Evolutionary conservation across 495 filamentous ascomycete genomes (phyloP).

Genomic region (Staphylotrichum longicolle): DNA sequence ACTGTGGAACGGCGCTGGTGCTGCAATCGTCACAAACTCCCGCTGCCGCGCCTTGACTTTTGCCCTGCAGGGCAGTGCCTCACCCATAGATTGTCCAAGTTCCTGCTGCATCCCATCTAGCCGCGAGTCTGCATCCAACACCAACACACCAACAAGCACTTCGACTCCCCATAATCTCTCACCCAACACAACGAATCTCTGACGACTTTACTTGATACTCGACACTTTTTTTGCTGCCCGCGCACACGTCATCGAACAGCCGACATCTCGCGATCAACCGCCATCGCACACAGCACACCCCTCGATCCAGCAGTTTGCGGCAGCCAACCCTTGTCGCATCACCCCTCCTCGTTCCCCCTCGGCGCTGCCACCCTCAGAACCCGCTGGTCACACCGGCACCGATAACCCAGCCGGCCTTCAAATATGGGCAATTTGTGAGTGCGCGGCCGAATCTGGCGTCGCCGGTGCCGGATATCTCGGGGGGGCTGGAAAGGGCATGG

Average conservation of each 20-base stretch:
- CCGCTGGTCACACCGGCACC: constrained; percentile 12
- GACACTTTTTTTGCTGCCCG: no score
- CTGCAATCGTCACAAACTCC: constrained; percentile 14
- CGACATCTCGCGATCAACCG: background rate
- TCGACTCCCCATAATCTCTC: no score
- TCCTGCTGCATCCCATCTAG: background rate
- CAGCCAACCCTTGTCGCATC: constrained; percentile 10
- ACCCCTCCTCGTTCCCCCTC: constrained; percentile 6
- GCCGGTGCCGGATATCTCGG: background rate
- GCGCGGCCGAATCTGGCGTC: background rate
- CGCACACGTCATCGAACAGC: no score
- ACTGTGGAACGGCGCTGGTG: background rate
- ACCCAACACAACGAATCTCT: no score
- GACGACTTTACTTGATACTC: no score
- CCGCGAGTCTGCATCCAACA: no score
- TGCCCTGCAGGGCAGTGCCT: constrained; percentile 1
- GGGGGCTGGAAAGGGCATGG: background rate
- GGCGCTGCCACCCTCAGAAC: constrained; percentile 3
- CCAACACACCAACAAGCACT: no score
- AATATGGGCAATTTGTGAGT: constrained; percentile 27
- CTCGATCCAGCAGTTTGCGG: constrained; percentile 15
- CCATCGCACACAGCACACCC: background rate
- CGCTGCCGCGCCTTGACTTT: constrained; percentile 8
- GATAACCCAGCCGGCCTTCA: constrained; percentile 4
- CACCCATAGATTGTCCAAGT: background rate